These are phyloP conservation scores for Strigomonas culicis DNA, from an alignment of 208 protist species.

Conservation along the genomic window DNA sequence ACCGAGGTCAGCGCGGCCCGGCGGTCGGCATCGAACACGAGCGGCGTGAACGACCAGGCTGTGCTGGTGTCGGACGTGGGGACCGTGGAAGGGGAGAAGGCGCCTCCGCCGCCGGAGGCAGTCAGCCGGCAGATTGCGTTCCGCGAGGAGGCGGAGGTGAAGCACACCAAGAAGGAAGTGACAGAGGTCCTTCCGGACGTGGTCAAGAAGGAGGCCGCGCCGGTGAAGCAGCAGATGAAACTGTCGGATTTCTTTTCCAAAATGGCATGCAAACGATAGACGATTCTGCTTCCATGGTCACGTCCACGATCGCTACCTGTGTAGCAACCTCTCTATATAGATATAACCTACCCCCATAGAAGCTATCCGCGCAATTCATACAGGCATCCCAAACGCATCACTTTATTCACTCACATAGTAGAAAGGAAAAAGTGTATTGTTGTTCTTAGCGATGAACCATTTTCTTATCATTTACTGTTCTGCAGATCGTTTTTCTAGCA, in stretches of 20 bases:
- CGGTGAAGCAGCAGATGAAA: conserved; percentile 56
- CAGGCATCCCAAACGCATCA: no score
- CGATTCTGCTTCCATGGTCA: neutral
- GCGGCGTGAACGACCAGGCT: neutral
- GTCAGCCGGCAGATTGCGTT: neutral
- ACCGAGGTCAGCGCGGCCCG: neutral
- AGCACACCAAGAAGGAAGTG: neutral
- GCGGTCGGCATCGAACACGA: neutral
- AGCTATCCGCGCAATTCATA: no score
- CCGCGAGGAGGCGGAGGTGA: neutral
- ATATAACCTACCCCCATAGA: no score
- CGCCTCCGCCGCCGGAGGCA: neutral
- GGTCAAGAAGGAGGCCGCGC: neutral
- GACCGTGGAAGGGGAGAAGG: neutral
- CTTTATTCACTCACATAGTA: no score
- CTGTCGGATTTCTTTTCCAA: conserved; percentile 83
- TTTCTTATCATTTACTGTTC: neutral
- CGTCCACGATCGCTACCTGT: no score
- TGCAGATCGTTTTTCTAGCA: neutral
- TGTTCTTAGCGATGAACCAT: no score
- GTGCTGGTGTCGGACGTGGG: neutral
- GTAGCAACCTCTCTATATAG: no score
- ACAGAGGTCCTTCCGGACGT: neutral
- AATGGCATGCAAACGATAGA: conserved; percentile 63
- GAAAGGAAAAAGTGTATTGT: no score